Percentiles rank a stretch among this genome's conserved stretches.
These are phyloP conservation scores for Lasiosphaeriaceae sp. DNA, from an alignment of 495 filamentous ascomycete species.

Conservation along the genomic window DNA sequence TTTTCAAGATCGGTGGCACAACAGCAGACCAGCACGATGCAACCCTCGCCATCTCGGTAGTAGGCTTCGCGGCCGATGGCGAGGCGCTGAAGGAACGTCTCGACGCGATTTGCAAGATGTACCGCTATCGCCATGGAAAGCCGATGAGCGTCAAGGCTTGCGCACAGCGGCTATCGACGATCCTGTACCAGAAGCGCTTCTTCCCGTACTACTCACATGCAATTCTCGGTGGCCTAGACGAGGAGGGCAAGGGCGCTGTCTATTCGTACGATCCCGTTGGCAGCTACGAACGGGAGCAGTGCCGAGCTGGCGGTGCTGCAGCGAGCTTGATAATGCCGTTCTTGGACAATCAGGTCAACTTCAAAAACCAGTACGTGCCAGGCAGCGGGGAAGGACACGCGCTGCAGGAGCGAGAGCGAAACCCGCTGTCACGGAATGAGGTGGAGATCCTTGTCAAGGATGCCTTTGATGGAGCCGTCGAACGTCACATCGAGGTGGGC, in stretches of 20 bases:
- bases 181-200: constrained; percentile 94
- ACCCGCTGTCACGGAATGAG: constrained; percentile 60
- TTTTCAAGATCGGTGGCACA: constrained; percentile 92
- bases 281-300: constrained; percentile 93
- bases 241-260: constrained; percentile 88
- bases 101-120: constrained; percentile 92
- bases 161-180: constrained; percentile 86
- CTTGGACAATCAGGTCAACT: constrained; percentile 98
- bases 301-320: constrained; percentile 91
- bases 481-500: constrained; percentile 98
- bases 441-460: constrained; percentile 89
- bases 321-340: constrained; percentile 98
- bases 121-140: constrained; percentile 91
- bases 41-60: constrained; percentile 83
- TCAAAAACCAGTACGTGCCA: constrained; percentile 96
- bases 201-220: constrained; percentile 97
- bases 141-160: constrained; percentile 88
- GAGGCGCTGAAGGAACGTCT: constrained; percentile 84
- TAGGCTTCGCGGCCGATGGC: constrained; percentile 93
- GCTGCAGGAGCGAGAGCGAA: constrained; percentile 63
- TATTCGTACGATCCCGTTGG: constrained; percentile 98
- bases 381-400: constrained; percentile 82
- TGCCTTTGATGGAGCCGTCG: constrained; percentile 95
- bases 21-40: constrained; percentile 78
- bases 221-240: constrained; percentile 89